Evolutionary conservation across 148 eudicot genomes (phyloP), one percentile per base, ranked within the genome.

Genomic region (Fagopyrum homotropicum): DNA sequence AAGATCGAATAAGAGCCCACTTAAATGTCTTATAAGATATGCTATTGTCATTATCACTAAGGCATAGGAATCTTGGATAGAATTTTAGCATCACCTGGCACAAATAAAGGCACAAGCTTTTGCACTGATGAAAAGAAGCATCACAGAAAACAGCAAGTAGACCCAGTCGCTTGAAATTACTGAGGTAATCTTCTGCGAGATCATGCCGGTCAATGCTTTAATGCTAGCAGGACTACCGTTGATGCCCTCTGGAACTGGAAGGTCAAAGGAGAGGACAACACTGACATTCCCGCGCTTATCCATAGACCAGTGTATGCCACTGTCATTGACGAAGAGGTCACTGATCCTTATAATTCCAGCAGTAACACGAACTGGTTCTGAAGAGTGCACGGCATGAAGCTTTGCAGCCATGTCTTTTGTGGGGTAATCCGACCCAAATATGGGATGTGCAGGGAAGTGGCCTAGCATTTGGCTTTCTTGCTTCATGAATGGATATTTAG

Each of bases 341-440:
- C 83, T 80, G 44, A 82, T 78, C 76, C 85, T 82, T 74, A 85
- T 72, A 50, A 76, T 76, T 26, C 73, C 73, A 66, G 98, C 89
- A 48, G 91, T 89, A 57, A 96, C 85, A 55, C 87, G 89, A 22
- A 86, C 79, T 17, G 91, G 76, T 77, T 79, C 87, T 4, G 94
- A 86, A 68, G 93, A 75, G 9, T 81, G 84, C 22, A 86, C 81
- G 16, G 84, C 86, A 74, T 78, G 83, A 78, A 88, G 56, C 72
- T 68, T 85, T 72, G 85, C 86, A 17, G 77, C 82, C 60, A 85
- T 60, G 49, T 84, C 89, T 79, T 90, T 96, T n/a, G 85, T 52
- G 12, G 97, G 98, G 75, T 88, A 81, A 75, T 96, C 98, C 29
- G 94, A 81, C 47, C 98, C 96, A 81, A 83, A 89, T 49, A 91